Percentiles rank a stretch among this genome's conserved stretches.
phyloP scores from a whole-genome alignment of 2,329 filamentous ascomycete genomes.

The Talaromyces piceae region DNA sequence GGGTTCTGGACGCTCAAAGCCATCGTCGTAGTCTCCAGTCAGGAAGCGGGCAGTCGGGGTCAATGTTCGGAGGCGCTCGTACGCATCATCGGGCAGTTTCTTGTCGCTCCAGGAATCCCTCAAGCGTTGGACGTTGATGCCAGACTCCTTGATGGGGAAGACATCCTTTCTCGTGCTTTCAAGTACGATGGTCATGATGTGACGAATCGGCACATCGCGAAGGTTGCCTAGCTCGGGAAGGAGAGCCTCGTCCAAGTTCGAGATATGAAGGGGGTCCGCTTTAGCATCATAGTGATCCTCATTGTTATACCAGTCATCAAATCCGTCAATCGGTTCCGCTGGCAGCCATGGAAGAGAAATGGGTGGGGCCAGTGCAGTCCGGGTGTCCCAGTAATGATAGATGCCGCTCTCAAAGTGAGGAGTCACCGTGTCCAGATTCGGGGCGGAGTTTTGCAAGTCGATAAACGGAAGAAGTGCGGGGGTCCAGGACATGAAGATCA shows the following conservation, averaged over 20 bases:
- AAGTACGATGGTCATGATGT: slow-evolving; percentile 39
- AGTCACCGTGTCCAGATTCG: slow-evolving; percentile 16
- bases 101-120: slow-evolving; percentile 30
- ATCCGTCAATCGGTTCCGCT: slow-evolving; percentile 16
- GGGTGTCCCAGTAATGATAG: slow-evolving; percentile 17
- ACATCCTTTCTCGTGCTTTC: slow-evolving; percentile 42
- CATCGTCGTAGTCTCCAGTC: slow-evolving; percentile 21
- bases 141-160: slow-evolving; percentile 39
- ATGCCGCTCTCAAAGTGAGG: slow-evolving; percentile 15
- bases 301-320: slow-evolving; percentile 20
- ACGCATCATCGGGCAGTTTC: slow-evolving; percentile 26
- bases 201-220: slow-evolving; percentile 32
- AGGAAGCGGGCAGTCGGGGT: slow-evolving; percentile 23
- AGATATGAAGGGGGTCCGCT: slow-evolving; percentile 36
- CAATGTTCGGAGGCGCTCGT: slow-evolving; percentile 19
- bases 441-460: slow-evolving; percentile 11
- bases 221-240: slow-evolving; percentile 10
- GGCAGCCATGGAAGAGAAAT: slow-evolving; percentile 22
- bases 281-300: slow-evolving; percentile 27
- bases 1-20: slow-evolving; percentile 6
- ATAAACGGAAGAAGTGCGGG: slow-evolving; percentile 18
- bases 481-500: slow-evolving; percentile 20
- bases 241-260: slow-evolving; percentile 31
- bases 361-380: slow-evolving; percentile 14
- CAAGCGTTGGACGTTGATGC: slow-evolving; percentile 25